Percentiles rank a stretch among this genome's conserved stretches.
Conservation (phyloP, 495 filamentous ascomycete genomes). For the Lophium mytilinum region DNA sequence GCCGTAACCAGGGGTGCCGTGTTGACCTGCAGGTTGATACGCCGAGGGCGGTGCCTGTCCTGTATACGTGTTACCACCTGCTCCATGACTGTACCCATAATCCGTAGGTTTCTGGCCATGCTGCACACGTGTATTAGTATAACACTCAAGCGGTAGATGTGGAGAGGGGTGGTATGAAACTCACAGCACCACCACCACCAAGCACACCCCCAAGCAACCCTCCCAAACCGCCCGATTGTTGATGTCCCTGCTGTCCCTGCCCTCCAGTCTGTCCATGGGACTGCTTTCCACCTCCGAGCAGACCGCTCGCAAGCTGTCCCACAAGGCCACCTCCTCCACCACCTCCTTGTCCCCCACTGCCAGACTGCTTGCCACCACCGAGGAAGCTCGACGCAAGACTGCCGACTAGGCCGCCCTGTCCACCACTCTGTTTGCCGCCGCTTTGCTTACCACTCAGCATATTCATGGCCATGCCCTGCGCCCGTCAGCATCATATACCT, state of each 20-base stretch:
- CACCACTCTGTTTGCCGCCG: conserved; percentile 14
- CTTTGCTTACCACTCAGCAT: conserved; percentile 31
- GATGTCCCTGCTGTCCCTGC: conserved; percentile 22
- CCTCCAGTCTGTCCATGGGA: conserved; percentile 27
- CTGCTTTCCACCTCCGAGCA: conserved; percentile 31
- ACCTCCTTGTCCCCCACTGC: conserved; percentile 15
- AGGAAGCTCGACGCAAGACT: conserved; percentile 34
- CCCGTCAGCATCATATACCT: conserved; percentile 2
- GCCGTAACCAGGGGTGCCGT: neutral
- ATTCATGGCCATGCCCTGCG: conserved; percentile 36
- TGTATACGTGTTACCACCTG: conserved; percentile 29
- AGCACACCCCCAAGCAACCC: conserved; percentile 22
- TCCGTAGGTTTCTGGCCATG: conserved; percentile 13
- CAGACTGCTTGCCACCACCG: conserved; percentile 32
- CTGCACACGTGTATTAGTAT: conserved; percentile 4
- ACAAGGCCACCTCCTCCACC: conserved; percentile 25
- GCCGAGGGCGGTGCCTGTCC: conserved; percentile 35
- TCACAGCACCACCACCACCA: conserved; percentile 29
- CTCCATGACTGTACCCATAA: conserved; percentile 29
- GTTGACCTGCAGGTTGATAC: conserved; percentile 27
- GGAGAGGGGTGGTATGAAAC: neutral
- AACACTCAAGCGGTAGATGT: neutral
- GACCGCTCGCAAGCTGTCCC: conserved; percentile 32
- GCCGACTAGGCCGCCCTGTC: conserved; percentile 20
- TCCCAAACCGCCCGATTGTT: conserved; percentile 20